phyloP scores from a whole-genome alignment of 768 basidiomycete genomes.

The Calocera cornea region DNA sequence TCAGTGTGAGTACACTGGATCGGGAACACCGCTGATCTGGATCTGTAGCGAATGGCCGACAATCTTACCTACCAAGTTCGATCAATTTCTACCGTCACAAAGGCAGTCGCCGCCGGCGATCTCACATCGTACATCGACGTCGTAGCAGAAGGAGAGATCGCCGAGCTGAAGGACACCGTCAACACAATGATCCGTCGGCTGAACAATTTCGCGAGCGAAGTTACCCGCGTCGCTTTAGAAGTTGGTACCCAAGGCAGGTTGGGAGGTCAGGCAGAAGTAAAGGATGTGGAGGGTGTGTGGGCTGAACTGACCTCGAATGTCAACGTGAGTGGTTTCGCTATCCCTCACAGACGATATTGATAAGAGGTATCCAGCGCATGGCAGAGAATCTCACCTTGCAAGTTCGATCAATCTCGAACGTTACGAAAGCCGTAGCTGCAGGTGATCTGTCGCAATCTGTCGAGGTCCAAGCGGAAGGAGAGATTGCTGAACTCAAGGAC shows the following conservation, averaged over 20 bases:
- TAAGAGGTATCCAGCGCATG: constrained; percentile 48
- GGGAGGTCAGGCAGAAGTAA: constrained; percentile 80
- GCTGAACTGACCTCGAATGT: constrained; percentile 78
- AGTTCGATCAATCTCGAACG: constrained; percentile 80
- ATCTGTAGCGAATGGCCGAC: constrained; percentile 97
- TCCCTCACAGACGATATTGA: background rate
- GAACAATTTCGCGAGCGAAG: constrained; percentile 36
- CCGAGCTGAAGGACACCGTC: constrained; percentile 95
- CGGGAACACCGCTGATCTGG: background rate
- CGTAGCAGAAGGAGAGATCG: constrained; percentile 97
- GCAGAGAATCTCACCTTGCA: constrained; percentile 72
- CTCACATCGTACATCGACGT: constrained; percentile 99
- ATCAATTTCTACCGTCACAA: constrained; percentile 96
- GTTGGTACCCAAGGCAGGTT: constrained; percentile 84
- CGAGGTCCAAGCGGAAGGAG: constrained; percentile 85
- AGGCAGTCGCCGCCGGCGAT: constrained; percentile 96
- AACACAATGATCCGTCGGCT: constrained; percentile 43
- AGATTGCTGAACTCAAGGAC: constrained; percentile 63
- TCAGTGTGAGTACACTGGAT: constrained; percentile 30
- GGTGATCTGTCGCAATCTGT: constrained; percentile 76
- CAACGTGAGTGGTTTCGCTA: constrained; percentile 42
- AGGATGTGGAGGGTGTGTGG: constrained; percentile 93
- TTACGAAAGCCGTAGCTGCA: constrained; percentile 58
- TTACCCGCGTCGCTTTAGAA: constrained; percentile 77
- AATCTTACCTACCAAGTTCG: constrained; percentile 95